phyloP scores from a whole-genome alignment of 768 basidiomycete species.

The Omphalotus guepiniiformis region DNA sequence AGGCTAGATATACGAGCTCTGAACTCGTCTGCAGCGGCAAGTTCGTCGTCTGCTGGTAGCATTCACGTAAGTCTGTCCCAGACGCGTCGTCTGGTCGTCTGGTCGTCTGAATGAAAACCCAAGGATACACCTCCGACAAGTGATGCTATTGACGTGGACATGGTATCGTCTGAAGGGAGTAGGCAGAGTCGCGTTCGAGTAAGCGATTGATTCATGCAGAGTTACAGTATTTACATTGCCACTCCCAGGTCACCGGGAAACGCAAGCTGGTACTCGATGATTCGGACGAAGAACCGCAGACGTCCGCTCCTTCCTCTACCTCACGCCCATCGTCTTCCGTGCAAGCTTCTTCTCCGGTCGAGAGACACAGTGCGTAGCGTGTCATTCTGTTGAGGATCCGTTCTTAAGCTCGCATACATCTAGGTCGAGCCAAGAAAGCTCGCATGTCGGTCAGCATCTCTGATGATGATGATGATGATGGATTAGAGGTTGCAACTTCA shows the following conservation, averaged over 20 bases:
- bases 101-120: too few relatives aligned
- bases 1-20: conserved; percentile 21
- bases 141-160: conserved; percentile 73
- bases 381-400: neutral
- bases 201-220: conserved; percentile 7
- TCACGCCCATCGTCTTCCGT: conserved; percentile 18
- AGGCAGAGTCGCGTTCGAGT: conserved; percentile 30
- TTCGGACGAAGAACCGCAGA: conserved; percentile 63
- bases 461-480: conserved; percentile 55
- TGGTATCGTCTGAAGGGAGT: conserved; percentile 52
- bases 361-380: conserved; percentile 23
- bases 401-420: conserved; percentile 8
- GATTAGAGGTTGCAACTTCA: conserved; percentile 31
- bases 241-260: conserved; percentile 43
- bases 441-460: conserved; percentile 46
- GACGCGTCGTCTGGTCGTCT: conserved; percentile 1
- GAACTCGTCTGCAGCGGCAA: conserved; percentile 36
- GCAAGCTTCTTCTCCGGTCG: conserved; percentile 34
- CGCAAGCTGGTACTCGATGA: conserved; percentile 68
- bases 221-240: neutral
- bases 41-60: conserved; percentile 40
- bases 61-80: conserved; percentile 16
- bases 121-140: conserved; percentile 70
- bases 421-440: conserved; percentile 56
- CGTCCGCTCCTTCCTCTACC: conserved; percentile 20